Percentiles rank a stretch among this genome's conserved stretches.
Evolutionary conservation across 1,284 basidiomycete species (phyloP).

Genomic region (Ceratobasidium sp.): DNA sequence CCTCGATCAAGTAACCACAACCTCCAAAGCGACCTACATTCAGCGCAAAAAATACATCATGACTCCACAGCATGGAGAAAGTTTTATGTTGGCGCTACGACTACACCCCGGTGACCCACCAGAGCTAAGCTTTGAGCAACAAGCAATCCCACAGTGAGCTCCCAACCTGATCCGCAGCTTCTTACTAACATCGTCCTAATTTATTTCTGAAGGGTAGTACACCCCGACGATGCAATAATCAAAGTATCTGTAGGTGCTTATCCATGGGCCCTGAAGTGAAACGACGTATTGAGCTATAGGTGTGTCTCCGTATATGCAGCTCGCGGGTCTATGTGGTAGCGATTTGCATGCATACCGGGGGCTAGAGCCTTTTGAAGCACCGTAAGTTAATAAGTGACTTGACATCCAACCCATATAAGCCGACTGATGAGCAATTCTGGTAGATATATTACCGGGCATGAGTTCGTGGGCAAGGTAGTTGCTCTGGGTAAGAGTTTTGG

Average conservation of each 20-base stretch:
- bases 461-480: constrained; percentile 85
- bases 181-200: not conserved
- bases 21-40: constrained; percentile 56
- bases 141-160: constrained; percentile 29
- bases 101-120: constrained; percentile 32
- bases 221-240: constrained; percentile 81
- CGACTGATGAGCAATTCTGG: constrained; percentile 2
- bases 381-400: constrained; percentile 54
- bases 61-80: not conserved
- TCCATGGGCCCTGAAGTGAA: not conserved
- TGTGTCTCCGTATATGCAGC: constrained; percentile 59
- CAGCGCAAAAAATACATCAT: not conserved
- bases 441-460: constrained; percentile 82
- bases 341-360: constrained; percentile 87
- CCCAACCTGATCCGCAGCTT: not conserved
- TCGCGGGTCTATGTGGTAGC: constrained; percentile 83
- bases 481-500: constrained; percentile 76
- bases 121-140: constrained; percentile 35
- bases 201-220: constrained; percentile 66
- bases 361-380: constrained; percentile 59
- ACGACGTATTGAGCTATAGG: not conserved
- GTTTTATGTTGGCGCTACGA: constrained; percentile 3
- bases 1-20: constrained; percentile 66
- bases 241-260: constrained; percentile 70
- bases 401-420: not conserved